These are phyloP conservation scores for sorghum (Sorghum bicolor) DNA, from an alignment of 176 grass and related monocot genomes.

Conservation along the genomic window Sorghum_bicolor_NCBIv3 NC_012875.2:4265501-4266000, in stretches of 20 bases:
- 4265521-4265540: neutral
- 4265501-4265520: neutral
- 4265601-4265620: neutral
- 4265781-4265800: neutral
- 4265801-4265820: neutral
- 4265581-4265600: neutral
- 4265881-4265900: constrained; percentile 1
- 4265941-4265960: constrained; percentile 10
- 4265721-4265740: neutral
- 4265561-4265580: neutral
- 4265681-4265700: neutral
- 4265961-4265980: constrained; percentile 19
- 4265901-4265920: constrained; percentile 26
- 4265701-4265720: neutral
- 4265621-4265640: neutral
- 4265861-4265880: constrained; percentile 14
- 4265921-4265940: constrained; percentile 28
- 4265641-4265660: neutral
- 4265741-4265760: neutral
- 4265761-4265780: neutral
- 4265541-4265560: neutral
- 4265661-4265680: neutral
- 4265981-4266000: constrained; percentile 28
- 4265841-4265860: constrained; percentile 34
- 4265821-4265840: constrained; percentile 26